These are phyloP conservation scores for Venturia effusa DNA, from an alignment of 2,329 filamentous ascomycete genomes.

Conservation along the genomic window DNA sequence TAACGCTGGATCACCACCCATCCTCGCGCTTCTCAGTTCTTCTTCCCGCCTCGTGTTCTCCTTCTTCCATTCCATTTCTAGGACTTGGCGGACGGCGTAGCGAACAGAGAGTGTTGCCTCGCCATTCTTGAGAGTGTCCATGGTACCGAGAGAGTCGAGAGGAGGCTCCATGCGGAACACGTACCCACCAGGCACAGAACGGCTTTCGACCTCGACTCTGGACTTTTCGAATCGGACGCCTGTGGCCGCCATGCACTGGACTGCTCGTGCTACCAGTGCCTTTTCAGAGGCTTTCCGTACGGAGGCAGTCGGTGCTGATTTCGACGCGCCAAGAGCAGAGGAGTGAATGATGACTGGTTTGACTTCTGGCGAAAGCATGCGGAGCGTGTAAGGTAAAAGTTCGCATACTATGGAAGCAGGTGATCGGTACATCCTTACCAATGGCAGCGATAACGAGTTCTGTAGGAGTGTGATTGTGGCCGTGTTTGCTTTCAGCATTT, in stretches of 20 bases:
- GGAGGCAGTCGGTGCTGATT: constrained; percentile 53
- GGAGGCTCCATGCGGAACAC: constrained; percentile 92
- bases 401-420: constrained; percentile 68
- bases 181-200: constrained; percentile 45
- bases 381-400: constrained; percentile 72
- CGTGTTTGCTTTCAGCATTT: constrained; percentile 69
- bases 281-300: constrained; percentile 83
- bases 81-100: constrained; percentile 86
- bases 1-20: constrained; percentile 8
- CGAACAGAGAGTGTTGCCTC: constrained; percentile 60
- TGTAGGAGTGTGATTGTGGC: constrained; percentile 65
- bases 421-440: constrained; percentile 70
- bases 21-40: constrained; percentile 14
- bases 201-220: constrained; percentile 58
- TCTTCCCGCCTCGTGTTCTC: constrained; percentile 54
- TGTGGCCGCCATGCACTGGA: constrained; percentile 71
- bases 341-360: constrained; percentile 82
- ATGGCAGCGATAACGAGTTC: constrained; percentile 55
- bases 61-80: constrained; percentile 80
- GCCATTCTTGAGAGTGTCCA: constrained; percentile 49
- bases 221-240: constrained; percentile 73
- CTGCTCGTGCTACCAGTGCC: constrained; percentile 65
- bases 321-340: constrained; percentile 42
- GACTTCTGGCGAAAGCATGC: constrained; percentile 78
- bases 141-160: constrained; percentile 69